These are phyloP conservation scores for Geotrichum carabidarum DNA, from an alignment of 1,139 yeast species.

Conservation along the genomic window DNA sequence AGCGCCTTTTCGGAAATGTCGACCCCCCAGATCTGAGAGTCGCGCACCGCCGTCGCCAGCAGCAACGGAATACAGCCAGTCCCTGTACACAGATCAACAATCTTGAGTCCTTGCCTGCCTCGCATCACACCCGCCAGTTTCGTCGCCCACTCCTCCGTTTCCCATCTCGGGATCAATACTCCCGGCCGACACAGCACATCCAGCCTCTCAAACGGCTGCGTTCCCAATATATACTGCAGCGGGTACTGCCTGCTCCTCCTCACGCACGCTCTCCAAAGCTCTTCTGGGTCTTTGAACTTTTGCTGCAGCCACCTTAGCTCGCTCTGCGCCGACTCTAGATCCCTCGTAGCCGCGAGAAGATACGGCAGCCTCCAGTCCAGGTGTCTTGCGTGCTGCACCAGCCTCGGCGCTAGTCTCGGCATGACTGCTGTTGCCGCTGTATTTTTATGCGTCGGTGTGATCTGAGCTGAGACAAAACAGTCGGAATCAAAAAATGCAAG, in stretches of 20 bases:
- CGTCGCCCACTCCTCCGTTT: conserved; percentile 85
- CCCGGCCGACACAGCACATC: conserved; percentile 55
- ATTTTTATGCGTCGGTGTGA: too few species aligned
- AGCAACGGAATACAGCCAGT: conserved; percentile 77
- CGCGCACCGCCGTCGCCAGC: conserved; percentile 31
- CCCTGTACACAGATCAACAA: conserved; percentile 83
- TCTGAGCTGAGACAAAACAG: too few species aligned
- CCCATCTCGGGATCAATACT: conserved; percentile 89
- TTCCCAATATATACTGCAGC: conserved; percentile 73
- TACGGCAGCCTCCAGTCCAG: conserved; percentile 25
- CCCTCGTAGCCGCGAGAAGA: conserved; percentile 26
- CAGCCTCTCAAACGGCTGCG: conserved; percentile 79
- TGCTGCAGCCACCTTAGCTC: conserved; percentile 51
- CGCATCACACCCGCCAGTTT: conserved; percentile 40
- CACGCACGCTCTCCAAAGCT: conserved; percentile 26
- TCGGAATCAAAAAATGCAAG: too few species aligned
- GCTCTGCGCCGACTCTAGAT: conserved; percentile 32
- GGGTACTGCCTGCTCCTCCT: conserved; percentile 48
- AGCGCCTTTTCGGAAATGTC: conserved; percentile 60
- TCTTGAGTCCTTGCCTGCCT: conserved; percentile 21
- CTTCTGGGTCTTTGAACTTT: conserved; percentile 30
- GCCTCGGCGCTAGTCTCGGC: conserved; percentile 19
- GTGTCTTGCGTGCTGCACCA: conserved; percentile 19
- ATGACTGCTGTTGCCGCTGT: neutral
- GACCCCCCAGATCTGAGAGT: conserved; percentile 43